Percentiles rank a stretch among this genome's conserved stretches.
phyloP scores from a whole-genome alignment of 2,329 filamentous ascomycete species.

The Esteya vermicola region DNA sequence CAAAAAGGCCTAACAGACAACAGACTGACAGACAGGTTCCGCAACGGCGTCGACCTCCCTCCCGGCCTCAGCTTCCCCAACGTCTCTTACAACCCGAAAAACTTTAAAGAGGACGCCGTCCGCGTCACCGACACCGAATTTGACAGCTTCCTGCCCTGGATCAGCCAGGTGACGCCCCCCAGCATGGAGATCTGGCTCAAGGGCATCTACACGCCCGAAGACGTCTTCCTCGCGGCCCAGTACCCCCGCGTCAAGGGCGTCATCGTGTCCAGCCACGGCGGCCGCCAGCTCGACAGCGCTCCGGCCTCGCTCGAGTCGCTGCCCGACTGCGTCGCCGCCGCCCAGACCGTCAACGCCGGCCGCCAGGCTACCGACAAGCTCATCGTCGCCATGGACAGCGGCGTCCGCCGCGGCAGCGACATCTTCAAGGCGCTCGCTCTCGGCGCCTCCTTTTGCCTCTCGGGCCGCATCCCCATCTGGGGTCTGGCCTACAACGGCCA shows the following conservation, averaged over 20 bases:
- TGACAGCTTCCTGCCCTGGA: too few relatives aligned
- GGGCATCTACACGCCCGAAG: constrained; percentile 22
- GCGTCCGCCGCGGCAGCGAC: constrained; percentile 32
- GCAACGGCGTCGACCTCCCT: too few relatives aligned
- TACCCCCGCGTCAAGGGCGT: constrained; percentile 15
- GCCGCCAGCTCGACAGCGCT: constrained; percentile 29
- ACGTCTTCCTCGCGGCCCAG: constrained; percentile 3
- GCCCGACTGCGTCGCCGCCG: constrained; percentile 29
- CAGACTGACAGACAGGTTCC: too few relatives aligned
- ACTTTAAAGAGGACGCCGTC: too few relatives aligned
- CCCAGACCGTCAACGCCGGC: too few relatives aligned
- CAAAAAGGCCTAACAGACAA: too few relatives aligned
- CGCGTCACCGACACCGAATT: too few relatives aligned
- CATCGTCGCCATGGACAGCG: constrained; percentile 30
- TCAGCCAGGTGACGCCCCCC: not conserved
- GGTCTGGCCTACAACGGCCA: constrained; percentile 18
- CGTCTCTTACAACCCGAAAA: too few relatives aligned
- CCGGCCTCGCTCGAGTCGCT: constrained; percentile 28
- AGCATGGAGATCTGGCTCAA: constrained; percentile 11
- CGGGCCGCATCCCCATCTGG: constrained; percentile 33
- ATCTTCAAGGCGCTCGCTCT: constrained; percentile 39
- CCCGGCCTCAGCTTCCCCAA: too few relatives aligned
- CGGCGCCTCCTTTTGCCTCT: constrained; percentile 31
- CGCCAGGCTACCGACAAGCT: too few relatives aligned
- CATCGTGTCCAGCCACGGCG: constrained; percentile 31